Base-by-base conservation (phyloP, 768 basidiomycete genomes). In the Xanthoconium purpureum region DNA sequence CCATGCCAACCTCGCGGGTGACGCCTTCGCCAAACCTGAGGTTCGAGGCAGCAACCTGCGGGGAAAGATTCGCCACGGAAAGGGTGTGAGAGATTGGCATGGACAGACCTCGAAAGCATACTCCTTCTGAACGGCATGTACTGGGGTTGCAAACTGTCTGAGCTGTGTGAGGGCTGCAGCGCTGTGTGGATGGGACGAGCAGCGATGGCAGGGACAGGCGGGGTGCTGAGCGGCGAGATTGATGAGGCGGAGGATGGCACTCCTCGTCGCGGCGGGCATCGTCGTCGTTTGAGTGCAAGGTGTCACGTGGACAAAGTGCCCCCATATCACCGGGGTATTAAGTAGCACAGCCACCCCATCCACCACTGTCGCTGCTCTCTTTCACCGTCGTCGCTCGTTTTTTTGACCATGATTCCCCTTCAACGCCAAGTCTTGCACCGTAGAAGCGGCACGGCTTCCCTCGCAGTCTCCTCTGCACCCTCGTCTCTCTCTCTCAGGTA, bases 51-150 rank as follows among this genome's bases (percentile, higher is more conserved):
- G 93, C 88, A 43, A 94, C 84, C 89, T 56, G 24, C 8, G 10
- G 17, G 29, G 32, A 18, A 15, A 8, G n/a, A 24, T 50, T 38
- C 14, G 53, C 7, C 43, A 24, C 36, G 46, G 43, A 53, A 13
- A 28, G 30, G 5, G 45, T n/a, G n/a, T 33, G 47, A 3, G 17
- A 28, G 28, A 6, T 28, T 18, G 36, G 7, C 3, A 58, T 73
- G 58, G n/a, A n/a, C n/a, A n/a, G 65, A 82, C 88, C 81, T 96
- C 94, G 66, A 95, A 96, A 0, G 94, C 94, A 67, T 95, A 95
- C 73, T 96, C 94, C 70, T 88, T 93, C 75, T 91, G 77, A 5
- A 85, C 74, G 1, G 71, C 63, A 33, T 88, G 80, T 6, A 90
- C 84, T 36, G 93, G 93, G 0, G 88, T 88, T 13, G 92, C 92